Base-by-base conservation (phyloP, 495 filamentous ascomycete genomes). In the Daldinia grandis region DNA sequence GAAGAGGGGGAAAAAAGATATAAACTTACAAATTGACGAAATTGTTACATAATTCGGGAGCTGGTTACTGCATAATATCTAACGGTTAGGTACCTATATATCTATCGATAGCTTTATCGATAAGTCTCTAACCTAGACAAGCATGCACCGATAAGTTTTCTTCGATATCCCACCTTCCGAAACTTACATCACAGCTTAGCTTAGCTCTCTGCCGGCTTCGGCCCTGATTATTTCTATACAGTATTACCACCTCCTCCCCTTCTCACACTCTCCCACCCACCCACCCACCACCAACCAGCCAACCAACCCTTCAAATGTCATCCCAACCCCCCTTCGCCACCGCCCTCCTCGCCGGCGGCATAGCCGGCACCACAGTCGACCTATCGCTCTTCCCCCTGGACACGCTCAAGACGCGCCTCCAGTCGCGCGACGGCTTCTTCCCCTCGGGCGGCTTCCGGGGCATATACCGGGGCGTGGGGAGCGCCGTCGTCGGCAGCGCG, bases 341-440 rank as follows among this genome's bases (percentile, higher is more conserved):
- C n/a, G 80, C 79, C 64, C 82, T 85, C 58, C 78, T 93, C 80
- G 89, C 93, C 58, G 93, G 92, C 69, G 93, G 88, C 67, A 81
- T 95, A 58, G 93, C 93, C 62, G 93, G 93, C 71, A 92, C 93
- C 30, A 93, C 93, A 0, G 93, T 97, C 78, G 93, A 97, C 83
- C 90, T 94, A 76, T 92, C 92, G 37, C 91, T 97, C 71, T 95
- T 91, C 83, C 93, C 93, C 1, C 91, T 97, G 81, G 93, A 95
- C 85, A 96, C 94, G 0, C 88, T 95, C 72, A 96, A 95, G 80
- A 95, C 92, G 53, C 93, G 95, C 2, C 92, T 98, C 31, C 95
- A 98, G 81, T 97, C 95, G 74, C 86, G 87, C 71, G 77, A 84
- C 62, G 93, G 93, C 76, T 96, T 95, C 83, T 83, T 89, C 76